Evolutionary conservation across 169 alveolate genomes (phyloP).

Genomic region (Plasmodium gonderi): DNA sequence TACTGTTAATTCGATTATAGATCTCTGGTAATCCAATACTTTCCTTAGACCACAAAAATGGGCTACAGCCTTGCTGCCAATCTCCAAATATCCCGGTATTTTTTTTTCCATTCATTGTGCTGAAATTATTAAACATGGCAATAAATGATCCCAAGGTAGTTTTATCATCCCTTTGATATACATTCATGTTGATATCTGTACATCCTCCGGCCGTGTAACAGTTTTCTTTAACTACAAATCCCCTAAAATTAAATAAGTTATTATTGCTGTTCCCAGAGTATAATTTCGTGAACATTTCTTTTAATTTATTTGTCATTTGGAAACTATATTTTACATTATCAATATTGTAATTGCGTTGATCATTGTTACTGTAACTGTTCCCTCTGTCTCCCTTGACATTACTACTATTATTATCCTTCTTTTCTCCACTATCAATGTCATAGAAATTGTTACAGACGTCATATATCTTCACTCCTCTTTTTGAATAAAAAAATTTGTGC

Average conservation of each 20-base stretch:
- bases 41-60: too few relatives aligned
- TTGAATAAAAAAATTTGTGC: conserved; percentile 48
- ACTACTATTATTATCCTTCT: neutral
- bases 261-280: neutral
- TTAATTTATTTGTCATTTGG: neutral
- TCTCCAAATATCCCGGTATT: neutral
- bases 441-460: conserved; percentile 27
- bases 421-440: neutral
- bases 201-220: too few relatives aligned
- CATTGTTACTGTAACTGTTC: neutral
- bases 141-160: neutral
- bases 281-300: neutral
- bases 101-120: neutral
- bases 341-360: neutral
- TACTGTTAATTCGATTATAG: neutral
- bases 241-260: neutral
- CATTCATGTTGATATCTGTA: neutral
- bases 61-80: neutral
- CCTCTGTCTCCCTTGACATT: neutral
- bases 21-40: neutral
- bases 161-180: neutral
- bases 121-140: too few relatives aligned
- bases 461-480: conserved; percentile 42
- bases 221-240: neutral
- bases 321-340: too few relatives aligned